Evolutionary conservation across 208 protist species (phyloP).

Genomic region (Acanthamoeba royreba): DNA sequence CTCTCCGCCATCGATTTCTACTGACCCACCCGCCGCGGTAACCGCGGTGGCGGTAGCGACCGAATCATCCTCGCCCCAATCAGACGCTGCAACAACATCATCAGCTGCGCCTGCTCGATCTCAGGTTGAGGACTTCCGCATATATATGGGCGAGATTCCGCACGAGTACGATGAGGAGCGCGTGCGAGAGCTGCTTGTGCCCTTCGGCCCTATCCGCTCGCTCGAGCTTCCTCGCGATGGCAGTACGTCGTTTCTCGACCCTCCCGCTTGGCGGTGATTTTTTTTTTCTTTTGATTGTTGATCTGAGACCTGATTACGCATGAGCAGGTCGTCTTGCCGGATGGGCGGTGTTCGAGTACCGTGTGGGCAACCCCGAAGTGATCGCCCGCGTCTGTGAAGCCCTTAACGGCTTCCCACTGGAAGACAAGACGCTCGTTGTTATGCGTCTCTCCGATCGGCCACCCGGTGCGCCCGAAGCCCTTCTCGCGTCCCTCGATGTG

Average conservation of each 20-base stretch:
- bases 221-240: not conserved
- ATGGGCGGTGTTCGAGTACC: not conserved
- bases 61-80: not conserved
- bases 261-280: not conserved
- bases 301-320: not conserved
- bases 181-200: slow-evolving; percentile 35
- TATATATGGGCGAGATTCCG: slow-evolving; percentile 29
- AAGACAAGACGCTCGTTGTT: slow-evolving; percentile 20
- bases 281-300: not conserved
- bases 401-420: slow-evolving; percentile 15
- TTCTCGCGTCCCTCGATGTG: not conserved
- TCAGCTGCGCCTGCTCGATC: not conserved
- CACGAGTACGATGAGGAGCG: slow-evolving; percentile 24
- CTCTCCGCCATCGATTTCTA: no score
- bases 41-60: not conserved
- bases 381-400: not conserved
- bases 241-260: not conserved
- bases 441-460: not conserved
- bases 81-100: not conserved
- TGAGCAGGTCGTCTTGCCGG: not conserved
- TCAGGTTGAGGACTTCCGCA: not conserved
- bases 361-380: not conserved
- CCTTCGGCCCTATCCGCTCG: not conserved
- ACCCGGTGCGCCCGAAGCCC: not conserved
- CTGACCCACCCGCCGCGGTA: no score